Evolutionary conservation across 345 rosid genomes (phyloP).

Genomic region (Cardamine resedifolia): DNA sequence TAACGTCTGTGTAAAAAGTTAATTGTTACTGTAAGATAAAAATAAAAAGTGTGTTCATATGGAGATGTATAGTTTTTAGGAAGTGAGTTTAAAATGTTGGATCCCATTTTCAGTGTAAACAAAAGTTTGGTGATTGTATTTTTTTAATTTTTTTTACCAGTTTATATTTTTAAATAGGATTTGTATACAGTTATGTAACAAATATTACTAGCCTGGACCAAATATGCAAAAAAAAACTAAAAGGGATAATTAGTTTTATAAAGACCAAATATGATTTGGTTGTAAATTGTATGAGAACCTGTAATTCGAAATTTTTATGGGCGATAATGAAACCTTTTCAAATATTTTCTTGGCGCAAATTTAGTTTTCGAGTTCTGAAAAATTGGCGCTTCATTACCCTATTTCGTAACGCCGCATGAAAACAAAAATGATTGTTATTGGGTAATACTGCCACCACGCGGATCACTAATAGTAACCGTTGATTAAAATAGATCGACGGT

Average conservation of each 20-base stretch:
- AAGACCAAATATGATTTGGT: neutral
- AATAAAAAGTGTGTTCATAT: neutral
- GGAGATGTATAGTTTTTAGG: neutral
- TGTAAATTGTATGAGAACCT: neutral
- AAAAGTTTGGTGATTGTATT: neutral
- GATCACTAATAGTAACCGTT: neutral
- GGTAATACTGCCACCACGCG: neutral
- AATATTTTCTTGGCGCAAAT: slow-evolving; percentile 14
- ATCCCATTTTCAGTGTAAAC: neutral
- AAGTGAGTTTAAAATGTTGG: neutral
- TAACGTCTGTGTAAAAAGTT: neutral
- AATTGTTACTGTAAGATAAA: neutral
- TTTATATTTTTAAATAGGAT: no score
- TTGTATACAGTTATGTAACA: neutral
- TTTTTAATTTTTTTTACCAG: no score
- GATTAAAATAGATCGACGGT: slow-evolving; percentile 26
- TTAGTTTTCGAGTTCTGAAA: neutral
- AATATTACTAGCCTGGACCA: neutral
- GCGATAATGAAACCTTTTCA: neutral
- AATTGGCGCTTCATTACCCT: slow-evolving; percentile 11
- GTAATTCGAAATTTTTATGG: neutral
- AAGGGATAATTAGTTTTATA: neutral
- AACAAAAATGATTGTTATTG: neutral
- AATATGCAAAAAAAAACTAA: neutral
- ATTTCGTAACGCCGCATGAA: slow-evolving; percentile 15